A percentile compares a stretch with the other conserved stretches of the same genome.
Evolutionary conservation across 768 basidiomycete genomes (phyloP).

Genomic region (Mycena amicta): DNA sequence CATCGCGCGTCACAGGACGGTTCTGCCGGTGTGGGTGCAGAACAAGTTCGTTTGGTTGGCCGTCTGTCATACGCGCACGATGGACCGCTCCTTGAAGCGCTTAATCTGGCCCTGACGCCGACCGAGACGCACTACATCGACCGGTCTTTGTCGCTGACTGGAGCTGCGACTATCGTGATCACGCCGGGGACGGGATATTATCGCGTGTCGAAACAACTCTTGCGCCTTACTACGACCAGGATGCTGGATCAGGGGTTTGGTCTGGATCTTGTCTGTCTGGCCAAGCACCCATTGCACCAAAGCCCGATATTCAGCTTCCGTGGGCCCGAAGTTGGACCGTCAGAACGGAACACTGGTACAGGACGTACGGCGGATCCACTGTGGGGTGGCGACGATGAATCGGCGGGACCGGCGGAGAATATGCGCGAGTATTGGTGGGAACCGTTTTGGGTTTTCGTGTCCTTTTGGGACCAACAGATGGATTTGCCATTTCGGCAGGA

Average conservation of each 20-base stretch:
- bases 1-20: constrained; percentile 65
- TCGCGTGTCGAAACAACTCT: constrained; percentile 85
- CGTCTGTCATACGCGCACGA: constrained; percentile 87
- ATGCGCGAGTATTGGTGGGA: constrained; percentile 85
- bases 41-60: constrained; percentile 74
- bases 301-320: constrained; percentile 92
- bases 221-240: constrained; percentile 90
- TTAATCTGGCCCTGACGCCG: constrained; percentile 91
- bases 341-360: constrained; percentile 48
- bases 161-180: constrained; percentile 78
- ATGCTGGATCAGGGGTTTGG: constrained; percentile 94
- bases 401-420: constrained; percentile 33
- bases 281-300: constrained; percentile 90
- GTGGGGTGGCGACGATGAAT: constrained; percentile 70
- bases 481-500: constrained; percentile 81
- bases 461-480: constrained; percentile 88
- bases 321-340: constrained; percentile 49
- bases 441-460: constrained; percentile 81
- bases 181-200: constrained; percentile 96
- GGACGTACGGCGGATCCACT: constrained; percentile 63
- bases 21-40: constrained; percentile 43
- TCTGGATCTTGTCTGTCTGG: constrained; percentile 83
- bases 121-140: constrained; percentile 96
- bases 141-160: constrained; percentile 88
- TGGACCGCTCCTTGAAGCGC: constrained; percentile 91